phyloP scores from a whole-genome alignment of 345 rosid genomes.

The Nephelium lappaceum region DNA sequence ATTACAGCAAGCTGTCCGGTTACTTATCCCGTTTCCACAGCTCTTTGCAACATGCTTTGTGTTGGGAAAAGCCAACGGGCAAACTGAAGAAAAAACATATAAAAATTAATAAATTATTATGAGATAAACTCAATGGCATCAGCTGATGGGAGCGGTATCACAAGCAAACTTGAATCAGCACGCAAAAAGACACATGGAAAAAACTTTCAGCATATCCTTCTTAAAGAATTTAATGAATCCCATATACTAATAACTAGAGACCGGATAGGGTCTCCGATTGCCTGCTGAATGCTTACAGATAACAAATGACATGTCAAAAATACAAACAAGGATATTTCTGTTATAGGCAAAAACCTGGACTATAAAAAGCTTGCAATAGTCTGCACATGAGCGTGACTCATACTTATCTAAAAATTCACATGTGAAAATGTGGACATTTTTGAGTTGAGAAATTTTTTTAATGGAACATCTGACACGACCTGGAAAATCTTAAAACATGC shows the following conservation, averaged over 20 bases:
- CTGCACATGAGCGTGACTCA: background rate
- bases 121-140: background rate
- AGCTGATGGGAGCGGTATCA: background rate
- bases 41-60: slow-evolving; percentile 66
- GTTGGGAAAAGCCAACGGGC: slow-evolving; percentile 85
- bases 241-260: background rate
- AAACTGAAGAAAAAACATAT: slow-evolving; percentile 52
- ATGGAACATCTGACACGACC: background rate
- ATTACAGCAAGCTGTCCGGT: slow-evolving; percentile 65
- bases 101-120: background rate
- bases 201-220: background rate
- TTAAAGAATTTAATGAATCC: background rate
- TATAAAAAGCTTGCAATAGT: background rate
- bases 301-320: background rate
- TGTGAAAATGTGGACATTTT: background rate
- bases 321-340: background rate
- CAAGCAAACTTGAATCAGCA: background rate
- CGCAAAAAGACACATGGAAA: background rate
- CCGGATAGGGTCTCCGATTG: background rate
- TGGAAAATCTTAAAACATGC: background rate
- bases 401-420: background rate
- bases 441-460: background rate
- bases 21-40: slow-evolving; percentile 57
- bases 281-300: background rate
- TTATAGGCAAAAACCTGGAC: background rate